A percentile compares a stretch with the other conserved stretches of the same genome.
phyloP scores from a whole-genome alignment of 345 rosid species.

The Brassica cretica region DNA sequence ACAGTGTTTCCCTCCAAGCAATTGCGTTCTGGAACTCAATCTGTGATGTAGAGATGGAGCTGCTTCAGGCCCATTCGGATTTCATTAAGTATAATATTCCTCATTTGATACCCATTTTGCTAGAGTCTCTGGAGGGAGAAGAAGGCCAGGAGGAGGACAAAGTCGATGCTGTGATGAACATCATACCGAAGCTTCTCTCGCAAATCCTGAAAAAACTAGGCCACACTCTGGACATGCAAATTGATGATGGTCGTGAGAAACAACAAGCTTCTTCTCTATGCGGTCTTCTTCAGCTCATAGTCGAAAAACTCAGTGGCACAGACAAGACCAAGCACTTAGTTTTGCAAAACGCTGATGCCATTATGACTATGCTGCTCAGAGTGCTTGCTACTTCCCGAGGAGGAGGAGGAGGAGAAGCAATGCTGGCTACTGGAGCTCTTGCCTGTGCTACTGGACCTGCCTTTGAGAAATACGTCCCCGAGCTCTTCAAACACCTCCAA shows the following conservation, averaged over 20 bases:
- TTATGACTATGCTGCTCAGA: neutral
- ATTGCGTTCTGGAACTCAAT: neutral
- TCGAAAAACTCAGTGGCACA: neutral
- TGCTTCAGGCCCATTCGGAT: neutral
- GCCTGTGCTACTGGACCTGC: neutral
- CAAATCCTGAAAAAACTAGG: neutral
- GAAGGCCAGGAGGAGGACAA: neutral
- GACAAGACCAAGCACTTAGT: neutral
- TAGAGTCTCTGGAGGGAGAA: neutral
- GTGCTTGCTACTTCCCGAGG: neutral
- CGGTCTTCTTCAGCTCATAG: neutral
- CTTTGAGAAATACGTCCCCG: neutral
- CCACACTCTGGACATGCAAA: neutral
- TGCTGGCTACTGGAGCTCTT: neutral
- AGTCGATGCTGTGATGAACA: neutral
- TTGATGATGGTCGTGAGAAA: neutral
- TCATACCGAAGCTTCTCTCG: neutral
- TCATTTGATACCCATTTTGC: neutral
- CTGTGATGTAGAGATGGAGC: neutral
- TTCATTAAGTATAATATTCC: neutral
- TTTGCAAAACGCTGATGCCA: neutral
- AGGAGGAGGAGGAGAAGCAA: neutral
- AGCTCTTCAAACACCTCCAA: neutral
- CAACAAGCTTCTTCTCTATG: neutral
- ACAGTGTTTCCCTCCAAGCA: neutral